Evolutionary conservation across 768 basidiomycete genomes (phyloP).

Genomic region (Lentinula sp.): DNA sequence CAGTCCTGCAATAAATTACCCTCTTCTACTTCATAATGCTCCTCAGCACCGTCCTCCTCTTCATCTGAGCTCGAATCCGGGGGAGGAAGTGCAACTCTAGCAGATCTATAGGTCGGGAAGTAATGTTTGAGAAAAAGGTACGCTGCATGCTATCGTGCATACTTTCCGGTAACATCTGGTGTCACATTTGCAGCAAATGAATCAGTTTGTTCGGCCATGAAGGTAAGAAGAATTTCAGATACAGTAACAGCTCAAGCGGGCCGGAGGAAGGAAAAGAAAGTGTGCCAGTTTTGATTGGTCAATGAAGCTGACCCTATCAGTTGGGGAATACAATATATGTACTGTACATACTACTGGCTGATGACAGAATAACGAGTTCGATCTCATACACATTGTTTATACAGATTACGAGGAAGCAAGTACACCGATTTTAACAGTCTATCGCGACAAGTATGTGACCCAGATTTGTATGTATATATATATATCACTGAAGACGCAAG

Average conservation of each 20-base stretch:
- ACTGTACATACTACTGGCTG: too few relatives aligned
- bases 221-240: neutral
- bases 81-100: constrained; percentile 47
- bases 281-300: neutral
- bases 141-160: neutral
- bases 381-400: too few relatives aligned
- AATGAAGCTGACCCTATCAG: neutral
- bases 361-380: too few relatives aligned
- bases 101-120: constrained; percentile 9
- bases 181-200: neutral
- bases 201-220: neutral
- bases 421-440: neutral
- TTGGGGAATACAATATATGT: too few relatives aligned
- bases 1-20: constrained; percentile 71
- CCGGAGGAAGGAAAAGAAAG: neutral
- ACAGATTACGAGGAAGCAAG: neutral
- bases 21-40: constrained; percentile 45
- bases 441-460: neutral
- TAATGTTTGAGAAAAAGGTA: neutral
- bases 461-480: neutral
- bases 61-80: constrained; percentile 34
- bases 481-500: neutral
- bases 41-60: constrained; percentile 28
- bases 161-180: neutral
- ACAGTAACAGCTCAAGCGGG: neutral